These are phyloP conservation scores for Podospora comata DNA, from an alignment of 495 filamentous ascomycete species.

Conservation along the genomic window DNA sequence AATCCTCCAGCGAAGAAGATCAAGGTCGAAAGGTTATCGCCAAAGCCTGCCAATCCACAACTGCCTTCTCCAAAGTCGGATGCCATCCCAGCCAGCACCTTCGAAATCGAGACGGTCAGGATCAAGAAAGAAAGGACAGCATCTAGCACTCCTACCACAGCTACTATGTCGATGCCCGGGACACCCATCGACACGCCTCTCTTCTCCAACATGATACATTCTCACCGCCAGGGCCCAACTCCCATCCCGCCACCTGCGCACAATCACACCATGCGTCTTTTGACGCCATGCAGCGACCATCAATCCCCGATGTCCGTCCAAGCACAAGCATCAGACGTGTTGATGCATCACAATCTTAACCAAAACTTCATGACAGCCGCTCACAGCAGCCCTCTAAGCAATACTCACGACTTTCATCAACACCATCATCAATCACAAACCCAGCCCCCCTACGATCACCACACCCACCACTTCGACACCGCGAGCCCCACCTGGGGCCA, in stretches of 20 bases:
- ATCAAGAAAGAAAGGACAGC: constrained; percentile 37
- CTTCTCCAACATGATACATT: constrained; percentile 5
- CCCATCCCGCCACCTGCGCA: constrained; percentile 15
- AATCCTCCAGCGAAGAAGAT: not conserved
- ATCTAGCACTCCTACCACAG: not conserved
- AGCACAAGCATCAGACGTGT: not conserved
- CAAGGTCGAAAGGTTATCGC: not conserved
- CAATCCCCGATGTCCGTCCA: not conserved
- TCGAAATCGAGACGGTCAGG: constrained; percentile 22
- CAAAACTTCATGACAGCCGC: not conserved
- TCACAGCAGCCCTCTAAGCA: not conserved
- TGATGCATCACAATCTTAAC: not conserved
- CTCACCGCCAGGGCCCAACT: constrained; percentile 12
- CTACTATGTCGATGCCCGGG: not conserved
- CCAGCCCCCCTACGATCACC: not conserved
- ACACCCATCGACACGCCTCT: not conserved
- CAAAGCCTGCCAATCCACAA: not conserved
- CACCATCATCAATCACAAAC: not conserved
- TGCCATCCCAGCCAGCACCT: constrained; percentile 14
- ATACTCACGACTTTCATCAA: not conserved
- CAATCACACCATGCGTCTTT: constrained; percentile 31
- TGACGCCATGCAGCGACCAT: constrained; percentile 45
- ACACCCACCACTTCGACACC: not conserved
- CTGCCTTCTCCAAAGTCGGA: constrained; percentile 9
- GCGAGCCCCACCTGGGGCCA: not conserved